Conservation (phyloP, 2,329 filamentous ascomycete species). For the Aspergillus niger region DNA sequence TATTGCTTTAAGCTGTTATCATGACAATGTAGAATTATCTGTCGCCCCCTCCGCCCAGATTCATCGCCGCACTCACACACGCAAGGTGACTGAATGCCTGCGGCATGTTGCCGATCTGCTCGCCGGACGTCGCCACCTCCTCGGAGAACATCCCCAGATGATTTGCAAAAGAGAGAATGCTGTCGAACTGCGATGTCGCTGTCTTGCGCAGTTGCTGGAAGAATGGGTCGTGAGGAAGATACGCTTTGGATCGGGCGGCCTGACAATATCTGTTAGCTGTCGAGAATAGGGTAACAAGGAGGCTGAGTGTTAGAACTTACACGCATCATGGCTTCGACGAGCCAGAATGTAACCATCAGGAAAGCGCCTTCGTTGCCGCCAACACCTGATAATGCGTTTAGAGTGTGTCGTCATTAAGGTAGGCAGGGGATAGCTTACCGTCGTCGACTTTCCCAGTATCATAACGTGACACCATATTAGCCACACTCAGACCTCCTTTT, state of each 20-base stretch:
- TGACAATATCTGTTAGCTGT: constrained; percentile 11
- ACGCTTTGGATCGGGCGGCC: constrained; percentile 27
- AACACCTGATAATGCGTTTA: constrained; percentile 55
- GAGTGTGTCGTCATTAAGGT: too few species aligned
- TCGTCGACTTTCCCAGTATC: constrained; percentile 69
- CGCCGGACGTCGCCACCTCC: constrained; percentile 72
- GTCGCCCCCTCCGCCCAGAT: constrained; percentile 51
- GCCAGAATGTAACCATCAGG: constrained; percentile 81
- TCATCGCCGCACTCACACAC: constrained; percentile 75
- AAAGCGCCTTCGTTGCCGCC: constrained; percentile 75
- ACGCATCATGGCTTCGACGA: constrained; percentile 74
- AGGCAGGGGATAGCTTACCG: constrained; percentile 46
- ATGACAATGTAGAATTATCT: neutral
- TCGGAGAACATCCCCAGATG: constrained; percentile 78
- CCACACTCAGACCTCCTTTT: constrained; percentile 73
- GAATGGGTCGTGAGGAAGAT: constrained; percentile 25
- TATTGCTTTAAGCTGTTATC: too few species aligned
- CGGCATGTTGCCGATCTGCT: constrained; percentile 77
- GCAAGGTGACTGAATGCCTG: constrained; percentile 78
- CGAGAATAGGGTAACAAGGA: neutral
- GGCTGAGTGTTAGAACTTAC: constrained; percentile 48
- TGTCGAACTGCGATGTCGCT: constrained; percentile 72
- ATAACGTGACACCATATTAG: constrained; percentile 75
- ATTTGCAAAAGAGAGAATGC: constrained; percentile 75
- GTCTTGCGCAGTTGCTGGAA: constrained; percentile 41